Base-by-base conservation (phyloP, 176 grass and related monocot genomes). In the Melocanna baccifera region DNA sequence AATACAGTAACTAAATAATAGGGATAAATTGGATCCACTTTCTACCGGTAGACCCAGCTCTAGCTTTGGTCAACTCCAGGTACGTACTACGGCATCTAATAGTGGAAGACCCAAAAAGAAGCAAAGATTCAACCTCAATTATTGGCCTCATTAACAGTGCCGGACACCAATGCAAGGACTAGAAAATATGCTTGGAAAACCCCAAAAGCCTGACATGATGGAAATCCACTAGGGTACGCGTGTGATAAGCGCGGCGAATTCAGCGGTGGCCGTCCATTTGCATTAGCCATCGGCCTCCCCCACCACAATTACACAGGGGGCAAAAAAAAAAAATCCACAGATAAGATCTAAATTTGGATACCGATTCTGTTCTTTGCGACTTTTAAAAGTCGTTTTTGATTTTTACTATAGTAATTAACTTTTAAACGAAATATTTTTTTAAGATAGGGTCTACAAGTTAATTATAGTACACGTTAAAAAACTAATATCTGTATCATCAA, bases 131-230 rank as follows among this genome's bases (percentile, higher is more conserved):
- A 34, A 9, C 41, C 73, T 70, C 51, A 70, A 77, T 85, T 77
- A 85, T 85, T 85, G 73, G 83, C 9, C 43, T 47, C 62, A 59
- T 19, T n/a, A 77, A 74, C 37, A 85, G 62, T 68, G 40, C 25
- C 9, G 48, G 22, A 55, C 61, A 82, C 52, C 67, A 5, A 61
- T 46, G 39, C 80, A 62, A 34, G 18, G 47, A 57, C 75, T 45
- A 76, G 30, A 47, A 84, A 77, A 57, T 85, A 68, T 43, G 62
- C 81, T 64, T 63, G 19, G 20, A 65, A 50, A 16, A 43, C 47
- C 23, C 37, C 62, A 32, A 57, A 58, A 29, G 48, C 26, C 68
- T 85, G 50, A 45, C 73, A 34, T 69, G 83, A 73, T 84, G 48
- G 73, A 67, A 32, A 13, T 32, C 82, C 83, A 77, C 47, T 45